phyloP scores from a whole-genome alignment of 495 filamentous ascomycete genomes.

The Mytilinidion resinicola region DNA sequence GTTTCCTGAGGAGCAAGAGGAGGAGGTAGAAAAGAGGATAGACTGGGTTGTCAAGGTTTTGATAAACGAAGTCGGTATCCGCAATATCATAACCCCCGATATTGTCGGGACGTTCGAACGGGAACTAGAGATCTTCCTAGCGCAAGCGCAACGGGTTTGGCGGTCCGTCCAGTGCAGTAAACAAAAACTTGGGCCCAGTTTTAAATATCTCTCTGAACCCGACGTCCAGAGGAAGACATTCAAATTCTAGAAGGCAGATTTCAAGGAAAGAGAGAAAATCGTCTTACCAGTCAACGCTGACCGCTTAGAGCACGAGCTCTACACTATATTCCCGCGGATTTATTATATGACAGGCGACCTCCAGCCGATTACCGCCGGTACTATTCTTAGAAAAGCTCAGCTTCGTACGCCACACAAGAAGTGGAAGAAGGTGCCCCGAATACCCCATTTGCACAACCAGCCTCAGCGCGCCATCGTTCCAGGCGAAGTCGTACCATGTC shows the following conservation, averaged over 20 bases:
- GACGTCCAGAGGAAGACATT: neutral
- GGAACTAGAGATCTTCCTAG: neutral
- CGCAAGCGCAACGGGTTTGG: conserved; percentile 1
- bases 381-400: conserved; percentile 2
- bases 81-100: neutral
- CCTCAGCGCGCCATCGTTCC: too few species aligned
- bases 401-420: conserved; percentile 2
- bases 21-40: neutral
- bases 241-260: neutral
- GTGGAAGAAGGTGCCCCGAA: too few species aligned
- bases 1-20: conserved; percentile 9
- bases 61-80: neutral
- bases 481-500: too few species aligned
- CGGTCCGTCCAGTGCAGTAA: neutral
- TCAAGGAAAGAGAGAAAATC: neutral
- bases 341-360: neutral
- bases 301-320: conserved; percentile 1
- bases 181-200: conserved; percentile 3
- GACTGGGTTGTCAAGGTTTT: conserved; percentile 2
- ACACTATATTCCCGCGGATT: conserved; percentile 4
- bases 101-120: neutral
- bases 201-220: neutral
- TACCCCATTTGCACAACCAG: too few species aligned
- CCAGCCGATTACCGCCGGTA: conserved; percentile 1
- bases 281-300: neutral